phyloP scores from a whole-genome alignment of 169 alveolate species.

The Plasmodium fragile region DNA sequence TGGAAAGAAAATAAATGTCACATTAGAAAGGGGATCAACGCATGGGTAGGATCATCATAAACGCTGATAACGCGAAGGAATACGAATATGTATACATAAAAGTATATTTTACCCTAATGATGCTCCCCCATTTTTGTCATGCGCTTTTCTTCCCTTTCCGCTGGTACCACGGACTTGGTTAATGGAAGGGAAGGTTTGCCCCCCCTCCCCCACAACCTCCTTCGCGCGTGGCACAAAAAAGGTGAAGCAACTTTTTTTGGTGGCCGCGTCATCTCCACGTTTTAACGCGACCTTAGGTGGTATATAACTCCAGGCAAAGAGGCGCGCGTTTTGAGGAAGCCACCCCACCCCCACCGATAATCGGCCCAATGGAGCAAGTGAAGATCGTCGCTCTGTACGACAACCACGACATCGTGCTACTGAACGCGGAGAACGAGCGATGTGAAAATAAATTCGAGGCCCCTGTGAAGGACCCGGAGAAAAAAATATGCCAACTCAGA shows the following conservation, averaged over 20 bases:
- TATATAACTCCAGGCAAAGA: not conserved
- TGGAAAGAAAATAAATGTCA: not conserved
- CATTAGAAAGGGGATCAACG: not conserved
- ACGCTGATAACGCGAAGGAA: not conserved
- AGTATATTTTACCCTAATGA: not conserved
- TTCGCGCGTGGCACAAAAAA: not conserved
- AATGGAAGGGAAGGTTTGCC: not conserved
- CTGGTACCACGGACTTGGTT: not conserved
- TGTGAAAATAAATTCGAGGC: slow-evolving; percentile 63
- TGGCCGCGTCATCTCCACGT: not conserved
- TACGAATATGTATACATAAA: not conserved
- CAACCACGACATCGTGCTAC: slow-evolving; percentile 41
- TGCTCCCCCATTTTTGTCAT: not conserved
- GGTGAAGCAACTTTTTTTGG: not conserved
- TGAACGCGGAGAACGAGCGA: slow-evolving; percentile 61
- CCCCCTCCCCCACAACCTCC: not conserved
- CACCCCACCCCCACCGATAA: not conserved
- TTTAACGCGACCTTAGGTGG: not conserved
- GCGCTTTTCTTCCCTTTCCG: not conserved
- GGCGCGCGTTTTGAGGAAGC: not conserved
- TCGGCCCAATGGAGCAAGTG: slow-evolving; percentile 40
- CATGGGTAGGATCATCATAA: not conserved
- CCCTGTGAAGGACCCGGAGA: slow-evolving; percentile 55
- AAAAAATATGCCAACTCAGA: slow-evolving; percentile 42
- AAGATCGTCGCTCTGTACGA: slow-evolving; percentile 49